Evolutionary conservation across 2,329 filamentous ascomycete genomes (phyloP), one percentile per base, ranked within the genome.

Genomic region (Exophiala spinifera): DNA sequence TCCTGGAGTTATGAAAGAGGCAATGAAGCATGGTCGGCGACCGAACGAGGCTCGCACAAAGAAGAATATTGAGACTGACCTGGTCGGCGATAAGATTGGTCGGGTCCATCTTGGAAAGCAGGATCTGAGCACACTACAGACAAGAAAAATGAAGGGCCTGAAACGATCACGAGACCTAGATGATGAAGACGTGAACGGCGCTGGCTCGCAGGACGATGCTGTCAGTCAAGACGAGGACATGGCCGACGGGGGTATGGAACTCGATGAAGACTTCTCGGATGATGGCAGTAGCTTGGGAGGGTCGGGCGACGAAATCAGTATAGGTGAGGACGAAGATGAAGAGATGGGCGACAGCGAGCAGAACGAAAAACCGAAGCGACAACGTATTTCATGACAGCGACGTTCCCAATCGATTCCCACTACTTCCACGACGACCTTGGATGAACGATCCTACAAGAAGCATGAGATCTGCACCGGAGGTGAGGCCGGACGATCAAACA

Each of bases 101-200:
- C 86, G 91, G 64, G 88, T 99, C 60, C 94, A 99, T 72, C 74
- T 95, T 56, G 90, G 88, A 67, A 90, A 87, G 76, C 91, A 96
- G 74, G 91, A 99, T 74, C 80, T 99, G 55, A 80, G 79, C 68
- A 82, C 87, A 65, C 73, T 99, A 72, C 94, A 99, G 79, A 95
- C 91, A 49, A 86, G 94, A 69, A 99, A 99, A 84, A 97, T 99
- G 91, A 99, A 99, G 84, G 94, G 91, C 63, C 74, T 99, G 63
- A 99, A 97, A 83, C 81, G 94, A 62, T 84, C 81, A 61, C 83
- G 89, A 51, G 85, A 85, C 20, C 82, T 80, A 48, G 77, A 75
- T 3, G 76, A 66, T 14, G 75, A 76, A 55, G 49, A 44, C 15
- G 49, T 57, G 46, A 52, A 56, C n/a, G 61, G 54, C 7, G 40